A percentile compares a stretch with the other conserved stretches of the same genome.
Conservation (phyloP, 495 filamentous ascomycete genomes). For the Chaetomium tenue region DNA sequence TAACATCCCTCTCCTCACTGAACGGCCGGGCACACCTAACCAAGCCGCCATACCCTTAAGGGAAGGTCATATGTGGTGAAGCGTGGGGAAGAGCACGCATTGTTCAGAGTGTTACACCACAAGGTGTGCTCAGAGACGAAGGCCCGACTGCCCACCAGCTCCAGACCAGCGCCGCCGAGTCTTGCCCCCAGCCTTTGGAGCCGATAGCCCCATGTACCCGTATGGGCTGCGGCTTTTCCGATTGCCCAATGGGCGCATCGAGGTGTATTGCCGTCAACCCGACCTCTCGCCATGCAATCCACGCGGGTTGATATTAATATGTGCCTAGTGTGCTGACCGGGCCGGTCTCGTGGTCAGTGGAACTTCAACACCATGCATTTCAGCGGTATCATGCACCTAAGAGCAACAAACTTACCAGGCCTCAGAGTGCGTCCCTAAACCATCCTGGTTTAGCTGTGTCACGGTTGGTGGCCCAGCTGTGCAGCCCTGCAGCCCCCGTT, state of each 20-base stretch:
- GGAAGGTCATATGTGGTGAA: constrained; percentile 26
- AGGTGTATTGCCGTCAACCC: constrained; percentile 17
- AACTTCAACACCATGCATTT: constrained; percentile 13
- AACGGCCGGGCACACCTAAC: constrained; percentile 6
- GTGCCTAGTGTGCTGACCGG: constrained; percentile 23
- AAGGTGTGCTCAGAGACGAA: neutral
- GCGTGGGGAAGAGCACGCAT: constrained; percentile 8
- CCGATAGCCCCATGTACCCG: neutral
- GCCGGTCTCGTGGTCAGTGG: constrained; percentile 16
- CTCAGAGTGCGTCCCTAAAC: neutral
- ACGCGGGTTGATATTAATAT: constrained; percentile 36
- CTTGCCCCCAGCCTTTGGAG: neutral
- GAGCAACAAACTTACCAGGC: constrained; percentile 18
- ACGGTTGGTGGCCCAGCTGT: neutral
- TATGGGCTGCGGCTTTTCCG: neutral
- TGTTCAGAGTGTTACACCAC: constrained; percentile 15
- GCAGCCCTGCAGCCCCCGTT: neutral
- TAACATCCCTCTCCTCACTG: neutral
- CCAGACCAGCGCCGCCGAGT: neutral
- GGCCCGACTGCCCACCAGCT: constrained; percentile 8
- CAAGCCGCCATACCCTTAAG: constrained; percentile 26
- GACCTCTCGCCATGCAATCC: constrained; percentile 26
- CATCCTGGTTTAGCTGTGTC: neutral
- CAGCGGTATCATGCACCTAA: constrained; percentile 22
- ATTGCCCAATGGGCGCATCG: constrained; percentile 20